Base-by-base conservation (phyloP, 108 stramenopile species). In the Skeletonema costatum region DNA sequence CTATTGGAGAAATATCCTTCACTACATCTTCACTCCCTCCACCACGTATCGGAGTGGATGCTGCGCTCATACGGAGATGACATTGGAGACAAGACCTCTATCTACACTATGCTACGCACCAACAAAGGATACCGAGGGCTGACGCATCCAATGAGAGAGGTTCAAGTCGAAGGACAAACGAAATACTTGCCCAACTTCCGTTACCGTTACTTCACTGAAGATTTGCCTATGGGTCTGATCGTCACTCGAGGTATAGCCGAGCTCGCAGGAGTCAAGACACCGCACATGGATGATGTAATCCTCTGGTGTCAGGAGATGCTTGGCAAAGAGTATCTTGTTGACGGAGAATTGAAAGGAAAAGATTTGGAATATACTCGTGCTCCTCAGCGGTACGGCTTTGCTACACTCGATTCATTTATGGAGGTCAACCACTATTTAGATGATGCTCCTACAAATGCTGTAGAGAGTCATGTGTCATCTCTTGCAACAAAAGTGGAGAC, bases 41-140 rank as follows among this genome's bases (percentile, higher is more conserved):
- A 81, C 48, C 86, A 87, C 50, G 86, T 87, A 3, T 56, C 66
- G 11, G 82, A 87, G 10, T 87, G 86, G 86, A 87, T 87, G 86
- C 48, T 87, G 9, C 56, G 65, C 3, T 73, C 70, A 11, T 87
- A 87, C 46, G 87, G 87, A 9, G 85, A 85, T 53, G 85, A 85
- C 48, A 85, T 87, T 30, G 82, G 77, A 16, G 87, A 87, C 82
- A 82, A 78, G 51, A 68, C 87, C 2, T 85, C 33, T 69, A 79
- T 87, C 32, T 76, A 85, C 70, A 85, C 81, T 38, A 85, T 85
- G 85, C 60, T 87, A 5, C 61, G 33, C 0, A 83, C 87, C 30
- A 87, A 87, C 74, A 85, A 85, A 69, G 87, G 87, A 35, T 87
- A 87, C 69, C 82, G 78, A 0, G 87, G 87, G 13, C 78, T 87